Evolutionary conservation across 2,329 filamentous ascomycete genomes (phyloP).

Genomic region (Cordyceps militaris): DNA sequence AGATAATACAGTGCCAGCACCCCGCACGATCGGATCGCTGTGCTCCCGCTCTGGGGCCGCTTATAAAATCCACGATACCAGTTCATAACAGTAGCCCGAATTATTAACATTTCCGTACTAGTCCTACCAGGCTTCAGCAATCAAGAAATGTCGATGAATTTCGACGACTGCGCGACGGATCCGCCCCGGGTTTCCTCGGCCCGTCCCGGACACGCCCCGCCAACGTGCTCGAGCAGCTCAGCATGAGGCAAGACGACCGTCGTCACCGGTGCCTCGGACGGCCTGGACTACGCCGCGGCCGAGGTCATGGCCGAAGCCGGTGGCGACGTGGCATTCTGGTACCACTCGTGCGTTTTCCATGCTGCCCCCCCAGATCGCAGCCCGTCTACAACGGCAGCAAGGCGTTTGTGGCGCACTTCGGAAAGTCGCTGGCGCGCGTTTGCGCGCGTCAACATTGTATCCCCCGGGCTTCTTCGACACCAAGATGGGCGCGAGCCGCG

Average conservation of each 20-base stretch:
- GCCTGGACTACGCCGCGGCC: constrained; percentile 36
- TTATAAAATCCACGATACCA: too few species aligned
- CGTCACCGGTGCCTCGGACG: constrained; percentile 39
- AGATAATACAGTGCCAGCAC: too few species aligned
- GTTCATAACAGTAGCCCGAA: too few species aligned
- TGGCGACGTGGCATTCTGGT: constrained; percentile 31
- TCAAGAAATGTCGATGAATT: constrained; percentile 24
- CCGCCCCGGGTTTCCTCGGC: constrained; percentile 20
- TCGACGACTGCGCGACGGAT: constrained; percentile 18
- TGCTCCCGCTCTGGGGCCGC: too few species aligned
- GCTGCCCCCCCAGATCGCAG: too few species aligned
- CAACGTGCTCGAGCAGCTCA: constrained; percentile 39
- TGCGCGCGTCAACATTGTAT: constrained; percentile 48
- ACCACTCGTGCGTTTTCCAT: constrained; percentile 16
- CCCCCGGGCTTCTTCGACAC: constrained; percentile 39
- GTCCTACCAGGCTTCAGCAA: too few species aligned
- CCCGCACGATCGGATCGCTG: too few species aligned
- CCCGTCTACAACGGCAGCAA: constrained; percentile 51
- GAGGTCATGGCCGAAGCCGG: constrained; percentile 40
- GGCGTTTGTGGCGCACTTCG: constrained; percentile 48
- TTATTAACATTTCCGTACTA: too few species aligned
- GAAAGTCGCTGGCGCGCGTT: constrained; percentile 49
- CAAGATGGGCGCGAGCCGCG: constrained; percentile 47
- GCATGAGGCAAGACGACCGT: constrained; percentile 35
- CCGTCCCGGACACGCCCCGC: constrained; percentile 30